Base-by-base conservation (phyloP, 1,284 basidiomycete genomes). In the Paramarasmius palmivorus region DNA sequence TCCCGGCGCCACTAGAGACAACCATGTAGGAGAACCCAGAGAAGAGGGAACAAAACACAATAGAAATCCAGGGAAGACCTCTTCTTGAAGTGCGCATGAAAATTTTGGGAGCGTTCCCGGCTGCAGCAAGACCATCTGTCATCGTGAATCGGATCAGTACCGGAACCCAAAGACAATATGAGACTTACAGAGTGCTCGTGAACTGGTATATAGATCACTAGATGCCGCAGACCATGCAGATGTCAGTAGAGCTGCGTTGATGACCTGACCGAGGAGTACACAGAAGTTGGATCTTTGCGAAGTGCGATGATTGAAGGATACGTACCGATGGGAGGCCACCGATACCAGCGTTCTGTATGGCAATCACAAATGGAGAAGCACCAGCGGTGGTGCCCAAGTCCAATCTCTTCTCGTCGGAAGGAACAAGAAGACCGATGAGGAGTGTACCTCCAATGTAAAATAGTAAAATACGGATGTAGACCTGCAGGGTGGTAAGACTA, bases 141-240 rank as follows among this genome's bases (percentile, higher is more conserved):
- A 34, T 3, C n/a, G n/a, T n/a, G n/a, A 10, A 25, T 23, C 17
- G 32, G 49, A 48, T 38, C 49, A 19, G 49, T 50, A 38, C 23
- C n/a, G 29, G 57, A 52, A 39, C 54, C 56, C 46, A 40, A 37
- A 40, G 17, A 22, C 5, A 38, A 20, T 9, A 3, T 22, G 5
- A 3, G 9, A 72, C 86, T 65, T 56, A 90, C 88, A 93, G 12
- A 95, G 74, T 1, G 89, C 88, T 49, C 92, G 83, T 17, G 88
- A 91, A 51, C 85, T 85, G 1, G 86, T 88, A 70, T 92, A 96
- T 50, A 95, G 68, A 63, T 93, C 88, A 59, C 88, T 90, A 36
- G 86, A 90, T 2, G 89, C 91, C 4, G 93, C 92, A 5, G 90
- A 93, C 82, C 90, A 91, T 1, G 93, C 93, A 1, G 91, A 91